phyloP scores from a whole-genome alignment of 139 green algal genomes.

The Picochlorum costavermella region DNA sequence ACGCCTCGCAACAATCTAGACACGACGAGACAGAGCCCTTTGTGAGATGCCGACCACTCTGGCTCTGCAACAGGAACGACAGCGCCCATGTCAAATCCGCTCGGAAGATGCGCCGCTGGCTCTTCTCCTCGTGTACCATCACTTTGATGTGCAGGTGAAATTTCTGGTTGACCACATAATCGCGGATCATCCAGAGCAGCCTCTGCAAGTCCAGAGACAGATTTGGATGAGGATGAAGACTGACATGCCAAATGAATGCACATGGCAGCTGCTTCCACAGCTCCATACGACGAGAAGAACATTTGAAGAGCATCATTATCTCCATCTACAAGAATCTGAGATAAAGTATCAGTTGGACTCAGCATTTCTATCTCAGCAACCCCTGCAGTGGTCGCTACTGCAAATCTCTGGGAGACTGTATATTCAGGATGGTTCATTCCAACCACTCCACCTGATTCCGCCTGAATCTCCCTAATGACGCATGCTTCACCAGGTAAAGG shows the following conservation, averaged over 20 bases:
- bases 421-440: not conserved
- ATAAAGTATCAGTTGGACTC: constrained; percentile 58
- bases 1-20: constrained; percentile 59
- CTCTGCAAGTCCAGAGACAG: constrained; percentile 26
- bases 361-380: constrained; percentile 65
- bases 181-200: constrained; percentile 60
- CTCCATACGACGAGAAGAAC: constrained; percentile 76
- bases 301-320: constrained; percentile 43
- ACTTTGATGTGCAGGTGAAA: constrained; percentile 7
- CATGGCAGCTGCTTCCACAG: constrained; percentile 77
- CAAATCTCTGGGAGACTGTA: constrained; percentile 40
- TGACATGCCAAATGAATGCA: constrained; percentile 67
- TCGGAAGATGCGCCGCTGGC: not conserved
- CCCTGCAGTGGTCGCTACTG: constrained; percentile 70
- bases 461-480: constrained; percentile 5
- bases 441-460: not conserved
- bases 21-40: constrained; percentile 68
- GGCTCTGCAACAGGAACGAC: constrained; percentile 58
- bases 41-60: constrained; percentile 66
- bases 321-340: constrained; percentile 54
- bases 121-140: constrained; percentile 2
- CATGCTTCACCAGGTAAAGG: constrained; percentile 46
- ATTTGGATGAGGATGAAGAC: constrained; percentile 6
- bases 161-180: constrained; percentile 60
- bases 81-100: constrained; percentile 61